These are phyloP conservation scores for Neocucurbitaria cava DNA, from an alignment of 2,329 filamentous ascomycete species.

Conservation along the genomic window DNA sequence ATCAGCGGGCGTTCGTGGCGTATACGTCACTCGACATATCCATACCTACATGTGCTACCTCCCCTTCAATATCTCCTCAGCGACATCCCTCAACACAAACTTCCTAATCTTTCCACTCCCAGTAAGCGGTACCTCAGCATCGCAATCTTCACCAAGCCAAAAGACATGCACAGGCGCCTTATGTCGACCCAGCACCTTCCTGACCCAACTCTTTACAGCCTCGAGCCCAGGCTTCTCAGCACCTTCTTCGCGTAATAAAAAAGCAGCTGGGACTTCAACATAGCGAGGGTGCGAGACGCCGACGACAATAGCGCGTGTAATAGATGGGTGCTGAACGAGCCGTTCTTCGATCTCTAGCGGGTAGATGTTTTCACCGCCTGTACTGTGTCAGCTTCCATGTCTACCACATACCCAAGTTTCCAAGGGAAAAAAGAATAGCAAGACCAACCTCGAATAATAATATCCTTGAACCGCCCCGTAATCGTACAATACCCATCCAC, in stretches of 20 bases:
- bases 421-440: not conserved
- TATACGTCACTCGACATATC: not conserved
- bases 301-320: conserved; percentile 72
- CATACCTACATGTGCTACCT: conserved; percentile 5
- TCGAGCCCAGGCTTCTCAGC: conserved; percentile 37
- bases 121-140: conserved; percentile 49
- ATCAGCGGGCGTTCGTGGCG: not conserved
- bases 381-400: not conserved
- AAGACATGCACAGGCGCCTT: conserved; percentile 75
- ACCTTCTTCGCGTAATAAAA: conserved; percentile 53
- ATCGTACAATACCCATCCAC: conserved; percentile 69
- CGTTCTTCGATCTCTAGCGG: conserved; percentile 79
- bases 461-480: conserved; percentile 79
- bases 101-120: conserved; percentile 57
- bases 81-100: conserved; percentile 44
- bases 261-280: conserved; percentile 75
- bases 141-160: conserved; percentile 67
- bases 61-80: conserved; percentile 30
- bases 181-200: conserved; percentile 48
- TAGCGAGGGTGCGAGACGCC: conserved; percentile 74
- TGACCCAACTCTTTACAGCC: conserved; percentile 48
- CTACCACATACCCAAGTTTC: not conserved
- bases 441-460: conserved; percentile 73
- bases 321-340: conserved; percentile 67
- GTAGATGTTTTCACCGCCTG: conserved; percentile 56